Evolutionary conservation across 2,329 filamentous ascomycete species (phyloP).

Genomic region (Aspergillus hiratsukae): DNA sequence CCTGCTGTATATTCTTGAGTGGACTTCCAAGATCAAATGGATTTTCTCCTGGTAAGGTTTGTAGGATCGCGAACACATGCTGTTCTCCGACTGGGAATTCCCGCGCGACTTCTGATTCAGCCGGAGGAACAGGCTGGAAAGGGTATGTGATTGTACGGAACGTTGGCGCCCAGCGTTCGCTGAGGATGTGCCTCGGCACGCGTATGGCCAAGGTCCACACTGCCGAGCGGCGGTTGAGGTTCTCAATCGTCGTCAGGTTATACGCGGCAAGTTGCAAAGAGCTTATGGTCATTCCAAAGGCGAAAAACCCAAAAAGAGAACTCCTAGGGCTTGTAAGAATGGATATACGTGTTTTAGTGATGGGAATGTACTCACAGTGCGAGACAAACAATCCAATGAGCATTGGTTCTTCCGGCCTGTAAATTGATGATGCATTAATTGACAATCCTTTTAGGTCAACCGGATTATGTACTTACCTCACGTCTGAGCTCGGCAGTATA

Average conservation of each 20-base stretch:
- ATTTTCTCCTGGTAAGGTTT: constrained; percentile 70
- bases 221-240: constrained; percentile 57
- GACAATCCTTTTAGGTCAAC: neutral
- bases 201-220: constrained; percentile 71
- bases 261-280: constrained; percentile 64
- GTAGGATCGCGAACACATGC: constrained; percentile 74
- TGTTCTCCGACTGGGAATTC: constrained; percentile 44
- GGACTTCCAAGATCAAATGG: constrained; percentile 72
- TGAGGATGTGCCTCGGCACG: constrained; percentile 49
- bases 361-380: constrained; percentile 48
- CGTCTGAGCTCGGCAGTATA: constrained; percentile 55
- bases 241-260: constrained; percentile 84
- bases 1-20: constrained; percentile 66
- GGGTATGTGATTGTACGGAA: constrained; percentile 42
- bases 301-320: constrained; percentile 75
- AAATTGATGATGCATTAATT: constrained; percentile 11
- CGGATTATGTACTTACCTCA: constrained; percentile 33
- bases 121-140: constrained; percentile 22
- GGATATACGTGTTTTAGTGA: neutral
- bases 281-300: constrained; percentile 68
- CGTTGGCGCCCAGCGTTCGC: constrained; percentile 25
- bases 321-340: constrained; percentile 35
- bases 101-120: constrained; percentile 11
- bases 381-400: constrained; percentile 62
- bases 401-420: constrained; percentile 44